Percentiles rank a stretch among this genome's conserved stretches.
Evolutionary conservation across 2,329 filamentous ascomycete species (phyloP).

Genomic region (Stemphylium lycopersici): DNA sequence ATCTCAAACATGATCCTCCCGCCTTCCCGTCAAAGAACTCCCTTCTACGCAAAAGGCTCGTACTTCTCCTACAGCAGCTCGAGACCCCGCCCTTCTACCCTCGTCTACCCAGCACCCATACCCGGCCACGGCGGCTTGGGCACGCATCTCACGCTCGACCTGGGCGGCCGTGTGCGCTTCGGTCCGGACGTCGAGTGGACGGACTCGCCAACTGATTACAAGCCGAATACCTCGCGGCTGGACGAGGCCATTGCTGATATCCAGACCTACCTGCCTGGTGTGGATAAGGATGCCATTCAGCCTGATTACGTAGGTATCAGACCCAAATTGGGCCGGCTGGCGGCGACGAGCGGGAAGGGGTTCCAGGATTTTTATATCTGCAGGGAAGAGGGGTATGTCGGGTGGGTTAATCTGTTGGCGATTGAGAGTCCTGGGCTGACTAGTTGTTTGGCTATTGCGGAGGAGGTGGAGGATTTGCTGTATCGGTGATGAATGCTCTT

Average conservation of each 20-base stretch:
- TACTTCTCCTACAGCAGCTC: constrained; percentile 85
- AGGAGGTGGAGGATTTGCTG: constrained; percentile 69
- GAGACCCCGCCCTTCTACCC: constrained; percentile 68
- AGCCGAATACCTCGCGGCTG: constrained; percentile 68
- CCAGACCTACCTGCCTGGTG: constrained; percentile 73
- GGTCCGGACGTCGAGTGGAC: constrained; percentile 97
- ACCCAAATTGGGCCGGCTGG: constrained; percentile 75
- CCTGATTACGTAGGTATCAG: constrained; percentile 92
- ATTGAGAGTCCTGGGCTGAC: constrained; percentile 95
- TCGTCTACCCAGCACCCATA: constrained; percentile 87
- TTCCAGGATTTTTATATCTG: constrained; percentile 86
- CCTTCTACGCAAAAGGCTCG: constrained; percentile 90
- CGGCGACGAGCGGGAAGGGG: constrained; percentile 65
- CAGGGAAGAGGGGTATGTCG: constrained; percentile 76
- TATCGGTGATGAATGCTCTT: constrained; percentile 45
- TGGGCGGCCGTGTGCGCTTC: constrained; percentile 83
- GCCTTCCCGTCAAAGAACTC: constrained; percentile 57
- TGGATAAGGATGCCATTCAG: constrained; percentile 69
- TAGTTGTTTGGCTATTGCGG: constrained; percentile 82
- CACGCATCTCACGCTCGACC: constrained; percentile 91
- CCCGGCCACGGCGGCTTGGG: constrained; percentile 84
- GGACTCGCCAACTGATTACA: constrained; percentile 70
- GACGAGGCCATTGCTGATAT: constrained; percentile 75
- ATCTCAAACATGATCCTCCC: constrained; percentile 85
- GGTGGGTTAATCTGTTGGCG: constrained; percentile 88